phyloP scores from a whole-genome alignment of 2,329 filamentous ascomycete species.

The Stagonosporopsis chrysanthemi region DNA sequence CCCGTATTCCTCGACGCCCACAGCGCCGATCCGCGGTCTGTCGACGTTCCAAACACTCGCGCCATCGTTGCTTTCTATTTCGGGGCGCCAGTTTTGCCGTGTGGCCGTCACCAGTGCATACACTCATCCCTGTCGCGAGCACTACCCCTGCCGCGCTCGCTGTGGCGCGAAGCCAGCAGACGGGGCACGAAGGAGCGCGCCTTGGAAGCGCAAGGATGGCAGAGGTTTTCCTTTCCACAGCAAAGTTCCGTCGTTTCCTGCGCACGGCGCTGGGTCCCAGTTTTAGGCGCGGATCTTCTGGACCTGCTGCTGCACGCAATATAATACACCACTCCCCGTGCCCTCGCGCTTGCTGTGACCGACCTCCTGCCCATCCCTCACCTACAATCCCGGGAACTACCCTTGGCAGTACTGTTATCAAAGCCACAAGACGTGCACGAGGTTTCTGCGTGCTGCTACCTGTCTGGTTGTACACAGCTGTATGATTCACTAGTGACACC shows the following conservation, averaged over 20 bases:
- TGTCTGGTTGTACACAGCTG: slow-evolving; percentile 13
- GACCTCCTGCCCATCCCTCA: slow-evolving; percentile 19
- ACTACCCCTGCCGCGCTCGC: slow-evolving; percentile 22
- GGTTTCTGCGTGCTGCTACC: slow-evolving; percentile 23
- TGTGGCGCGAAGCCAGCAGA: slow-evolving; percentile 35
- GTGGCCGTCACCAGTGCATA: slow-evolving; percentile 31
- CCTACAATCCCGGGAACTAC: slow-evolving; percentile 7
- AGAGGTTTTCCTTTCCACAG: slow-evolving; percentile 23
- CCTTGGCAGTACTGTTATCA: slow-evolving; percentile 14
- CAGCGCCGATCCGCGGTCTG: slow-evolving; percentile 31
- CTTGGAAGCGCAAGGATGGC: slow-evolving; percentile 28
- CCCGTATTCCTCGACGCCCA: slow-evolving; percentile 30
- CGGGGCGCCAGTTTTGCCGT: slow-evolving; percentile 33
- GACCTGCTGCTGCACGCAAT: slow-evolving; percentile 27
- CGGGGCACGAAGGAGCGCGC: slow-evolving; percentile 27
- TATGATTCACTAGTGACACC: slow-evolving; percentile 33
- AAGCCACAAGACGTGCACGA: slow-evolving; percentile 37
- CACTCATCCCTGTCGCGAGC: slow-evolving; percentile 13
- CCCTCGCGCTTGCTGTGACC: slow-evolving; percentile 22
- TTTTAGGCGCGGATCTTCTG: slow-evolving; percentile 22
- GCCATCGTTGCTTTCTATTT: slow-evolving; percentile 40
- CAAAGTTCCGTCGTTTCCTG: slow-evolving; percentile 38
- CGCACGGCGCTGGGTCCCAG: slow-evolving; percentile 24
- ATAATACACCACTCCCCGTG: slow-evolving; percentile 35
- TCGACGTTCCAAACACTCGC: slow-evolving; percentile 38